Evolutionary conservation across 306 rosid species (phyloP).

Genomic region (Cyamopsis tetragonoloba): DNA sequence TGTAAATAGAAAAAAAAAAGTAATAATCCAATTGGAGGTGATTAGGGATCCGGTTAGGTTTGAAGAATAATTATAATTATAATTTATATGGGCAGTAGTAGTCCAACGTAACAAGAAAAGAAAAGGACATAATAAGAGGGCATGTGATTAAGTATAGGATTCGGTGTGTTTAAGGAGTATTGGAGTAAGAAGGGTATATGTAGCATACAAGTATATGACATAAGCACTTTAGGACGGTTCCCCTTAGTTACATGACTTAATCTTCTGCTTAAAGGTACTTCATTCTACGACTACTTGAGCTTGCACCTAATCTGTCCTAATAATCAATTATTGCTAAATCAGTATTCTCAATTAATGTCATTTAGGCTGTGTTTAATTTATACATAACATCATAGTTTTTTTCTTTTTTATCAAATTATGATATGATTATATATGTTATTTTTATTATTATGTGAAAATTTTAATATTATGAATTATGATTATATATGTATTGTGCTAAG

Average conservation of each 20-base stretch:
- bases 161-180: conserved; percentile 35
- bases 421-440: no score
- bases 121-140: conserved; percentile 41
- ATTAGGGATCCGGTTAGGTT: conserved; percentile 38
- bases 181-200: conserved; percentile 38
- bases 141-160: conserved; percentile 42
- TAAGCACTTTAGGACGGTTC: conserved; percentile 33
- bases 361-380: no score
- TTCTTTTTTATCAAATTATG: no score
- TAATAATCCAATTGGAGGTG: conserved; percentile 20
- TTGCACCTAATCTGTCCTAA: conserved; percentile 22
- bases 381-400: no score
- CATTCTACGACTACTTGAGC: neutral
- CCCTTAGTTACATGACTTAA: conserved; percentile 14
- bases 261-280: conserved; percentile 32
- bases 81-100: neutral
- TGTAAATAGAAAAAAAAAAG: no score
- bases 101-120: conserved; percentile 46
- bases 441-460: no score
- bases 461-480: no score
- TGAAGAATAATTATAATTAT: conserved; percentile 30
- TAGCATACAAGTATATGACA: conserved; percentile 42
- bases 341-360: no score
- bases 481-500: no score
- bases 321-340: conserved; percentile 28